Evolutionary conservation across 116 monocot genomes (phyloP), one percentile per base, ranked within the genome.

Genomic region (Cymodocea nodosa): DNA sequence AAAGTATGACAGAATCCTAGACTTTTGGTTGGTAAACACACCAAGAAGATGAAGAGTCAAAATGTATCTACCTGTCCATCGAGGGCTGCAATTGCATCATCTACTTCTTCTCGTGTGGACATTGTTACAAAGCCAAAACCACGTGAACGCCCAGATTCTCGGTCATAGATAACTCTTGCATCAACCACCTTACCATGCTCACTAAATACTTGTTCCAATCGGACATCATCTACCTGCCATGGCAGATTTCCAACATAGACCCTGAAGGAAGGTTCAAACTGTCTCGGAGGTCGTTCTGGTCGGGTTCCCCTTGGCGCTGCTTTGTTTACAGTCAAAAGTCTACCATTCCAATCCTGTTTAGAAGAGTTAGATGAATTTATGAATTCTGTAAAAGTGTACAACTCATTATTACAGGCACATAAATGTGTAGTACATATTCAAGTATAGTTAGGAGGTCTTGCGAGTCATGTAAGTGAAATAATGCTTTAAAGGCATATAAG

Each of bases 61-160:
- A n/a, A 66, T 18, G 24, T 52, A 25, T 35, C 23, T n/a, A 87
- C 87, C 78, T 87, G 81, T 24, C 87, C 87, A 73, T 88, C 79
- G 67, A 88, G 84, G 14, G 81, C 81, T 35, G 81, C 81, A 70
- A 88, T 88, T 36, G 87, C 87, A 79, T 84, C 84, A 67, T 88
- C 77, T 19, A 84, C 35, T 56, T 79, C 87, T 8, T 65, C 66
- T 37, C 76, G 44, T 10, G 77, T 69, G 6, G 81, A 71, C 89
- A 89, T 84, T 9, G 79, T 70, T 13, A 88, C 79, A 34, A 88
- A 88, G 13, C 79, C 88, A 57, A 88, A 88, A 13, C 88, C 88
- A 56, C 81, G 82, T 14, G 89, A 89, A 20, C 84, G 82, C 8
- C 85, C 82, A 53, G 81, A 65, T 35, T 88, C 88, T 51, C 84